Base-by-base conservation (phyloP, 805 yeast genomes). In the Yamadazyma laniorum region DNA sequence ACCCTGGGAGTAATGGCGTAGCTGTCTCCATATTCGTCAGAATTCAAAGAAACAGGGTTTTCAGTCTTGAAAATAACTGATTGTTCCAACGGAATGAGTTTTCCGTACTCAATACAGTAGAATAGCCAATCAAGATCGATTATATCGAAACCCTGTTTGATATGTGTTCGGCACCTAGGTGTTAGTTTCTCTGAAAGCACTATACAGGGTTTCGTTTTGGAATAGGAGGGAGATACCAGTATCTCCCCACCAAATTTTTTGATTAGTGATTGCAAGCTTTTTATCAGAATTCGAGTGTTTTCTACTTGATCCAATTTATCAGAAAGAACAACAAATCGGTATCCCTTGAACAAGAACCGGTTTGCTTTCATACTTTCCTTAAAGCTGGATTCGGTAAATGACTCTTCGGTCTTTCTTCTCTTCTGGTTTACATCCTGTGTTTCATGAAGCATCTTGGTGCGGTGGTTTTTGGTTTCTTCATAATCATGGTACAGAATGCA, bases 71-170 rank as follows among this genome's bases (percentile, higher is more conserved):
- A 64, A 50, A 86, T 82, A 15, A 56, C 52, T 2, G 29, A 30
- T 0, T 86, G 84, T 47, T 85, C 95, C 5, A 84, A 47, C 2
- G 70, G 71, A 0, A 86, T 56, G 2, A 79, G 32, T 2, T 49
- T 35, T 1, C 56, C 50, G 11, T 63, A 54, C 13, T 56, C 51
- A 2, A 85, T 61, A 48, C 93, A 79, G 47, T 85, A 90, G 31
- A 78, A 65, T 5, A 87, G 55, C 95, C 96, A 91, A 21, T 61
- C 55, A 1, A 95, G 88, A 35, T 60, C 70, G 6, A 88, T 53
- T 0, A 91, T 65, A 50, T 82, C 85, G 48, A 71, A 75, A 0
- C 84, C 84, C 13, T 55, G 52, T 2, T 48, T 36, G 8, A 52
- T 38, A 45, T 59, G 62, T 4, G 45, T 36, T 29, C 51, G 39